Percentiles rank a stretch among this genome's conserved stretches.
phyloP scores from a whole-genome alignment of 1,284 basidiomycete species.

The Tylopilus sp. region DNA sequence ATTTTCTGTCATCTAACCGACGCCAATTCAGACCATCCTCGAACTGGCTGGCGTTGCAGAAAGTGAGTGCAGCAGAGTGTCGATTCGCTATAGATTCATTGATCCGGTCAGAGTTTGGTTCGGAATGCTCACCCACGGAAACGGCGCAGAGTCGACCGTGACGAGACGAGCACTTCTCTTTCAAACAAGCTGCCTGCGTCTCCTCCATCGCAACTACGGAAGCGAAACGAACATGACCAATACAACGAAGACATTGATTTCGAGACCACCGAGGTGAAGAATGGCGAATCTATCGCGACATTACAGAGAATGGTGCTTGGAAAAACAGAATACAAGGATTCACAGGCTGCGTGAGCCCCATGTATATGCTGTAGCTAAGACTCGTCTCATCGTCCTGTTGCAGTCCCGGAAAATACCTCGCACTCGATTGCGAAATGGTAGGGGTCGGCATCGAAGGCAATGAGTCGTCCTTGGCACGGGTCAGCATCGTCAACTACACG shows the following conservation, averaged over 20 bases:
- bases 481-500: constrained; percentile 39
- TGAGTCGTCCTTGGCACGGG: constrained; percentile 82
- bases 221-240: not conserved
- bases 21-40: constrained; percentile 36
- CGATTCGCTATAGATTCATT: not conserved
- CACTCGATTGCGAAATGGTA: constrained; percentile 97
- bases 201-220: not conserved
- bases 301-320: constrained; percentile 54
- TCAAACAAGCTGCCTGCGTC: not conserved
- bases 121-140: constrained; percentile 25
- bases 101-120: constrained; percentile 3
- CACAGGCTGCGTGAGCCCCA: constrained; percentile 44
- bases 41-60: constrained; percentile 49
- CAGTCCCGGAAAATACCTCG: constrained; percentile 75
- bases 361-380: not conserved
- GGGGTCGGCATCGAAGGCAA: constrained; percentile 80
- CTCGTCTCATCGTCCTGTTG: not conserved
- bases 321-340: constrained; percentile 37
- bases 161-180: not conserved
- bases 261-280: constrained; percentile 31
- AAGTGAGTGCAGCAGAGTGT: constrained; percentile 31
- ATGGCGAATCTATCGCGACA: constrained; percentile 45
- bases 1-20: constrained; percentile 2
- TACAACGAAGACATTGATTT: constrained; percentile 19
- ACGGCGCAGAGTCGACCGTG: constrained; percentile 32